Evolutionary conservation across 208 protist genomes (phyloP).

Genomic region (Herpetomonas tarakana): DNA sequence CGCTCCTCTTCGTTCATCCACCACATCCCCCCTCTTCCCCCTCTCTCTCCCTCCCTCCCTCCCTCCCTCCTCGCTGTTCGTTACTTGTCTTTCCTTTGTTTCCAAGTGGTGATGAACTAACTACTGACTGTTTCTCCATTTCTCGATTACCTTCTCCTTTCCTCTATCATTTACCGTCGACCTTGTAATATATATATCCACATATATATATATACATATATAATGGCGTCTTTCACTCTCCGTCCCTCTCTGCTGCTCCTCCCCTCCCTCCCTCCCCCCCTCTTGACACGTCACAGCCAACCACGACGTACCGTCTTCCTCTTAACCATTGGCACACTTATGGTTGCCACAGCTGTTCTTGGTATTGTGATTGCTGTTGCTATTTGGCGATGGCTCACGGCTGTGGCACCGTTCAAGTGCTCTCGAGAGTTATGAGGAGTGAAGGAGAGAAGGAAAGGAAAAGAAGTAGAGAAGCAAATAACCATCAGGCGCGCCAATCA

Average conservation of each 20-base stretch:
- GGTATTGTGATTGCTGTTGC: no score
- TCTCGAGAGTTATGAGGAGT: no score
- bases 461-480: no score
- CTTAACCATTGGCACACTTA: no score
- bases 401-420: no score
- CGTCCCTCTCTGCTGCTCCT: no score
- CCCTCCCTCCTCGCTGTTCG: not conserved
- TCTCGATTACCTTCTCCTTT: not conserved
- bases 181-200: constrained; percentile 10
- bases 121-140: not conserved
- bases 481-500: no score
- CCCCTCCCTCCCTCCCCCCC: not conserved
- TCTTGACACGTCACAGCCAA: not conserved
- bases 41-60: not conserved
- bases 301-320: no score
- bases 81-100: constrained; percentile 2
- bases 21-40: not conserved
- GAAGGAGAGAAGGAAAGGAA: no score
- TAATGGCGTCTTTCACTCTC: not conserved
- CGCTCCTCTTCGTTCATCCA: no score
- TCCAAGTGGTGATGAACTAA: not conserved
- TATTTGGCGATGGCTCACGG: no score
- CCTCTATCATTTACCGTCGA: not conserved
- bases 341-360: no score
- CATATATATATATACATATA: constrained; percentile 13